A percentile compares a stretch with the other conserved stretches of the same genome.
Evolutionary conservation across 495 filamentous ascomycete genomes (phyloP).

Genomic region (Hyaloscypha variabilis): DNA sequence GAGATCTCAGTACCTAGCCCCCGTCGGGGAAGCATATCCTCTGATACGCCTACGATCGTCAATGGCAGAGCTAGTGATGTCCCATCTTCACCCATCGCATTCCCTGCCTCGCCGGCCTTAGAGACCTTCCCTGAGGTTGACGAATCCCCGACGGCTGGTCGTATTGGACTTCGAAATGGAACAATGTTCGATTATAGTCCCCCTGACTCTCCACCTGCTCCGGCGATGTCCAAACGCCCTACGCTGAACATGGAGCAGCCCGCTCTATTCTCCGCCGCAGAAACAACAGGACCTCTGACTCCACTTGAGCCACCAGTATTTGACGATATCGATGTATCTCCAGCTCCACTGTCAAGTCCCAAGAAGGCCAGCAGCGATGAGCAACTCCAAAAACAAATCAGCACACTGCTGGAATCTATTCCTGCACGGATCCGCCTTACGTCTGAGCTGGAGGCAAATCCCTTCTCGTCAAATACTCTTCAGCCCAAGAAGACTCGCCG

Average conservation of each 20-base stretch:
- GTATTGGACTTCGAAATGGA: conserved; percentile 12
- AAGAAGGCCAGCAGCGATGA: conserved; percentile 57
- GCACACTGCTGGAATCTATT: conserved; percentile 77
- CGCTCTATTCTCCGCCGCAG: conserved; percentile 8
- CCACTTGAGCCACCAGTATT: conserved; percentile 22
- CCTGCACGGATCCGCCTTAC: conserved; percentile 79
- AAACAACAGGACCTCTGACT: conserved; percentile 14
- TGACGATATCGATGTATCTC: conserved; percentile 25
- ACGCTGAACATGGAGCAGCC: conserved; percentile 12
- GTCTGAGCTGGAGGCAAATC: conserved; percentile 43
- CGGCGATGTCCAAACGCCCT: background rate
- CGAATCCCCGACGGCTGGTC: conserved; percentile 26
- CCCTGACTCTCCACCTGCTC: conserved; percentile 43
- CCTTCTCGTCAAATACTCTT: conserved; percentile 20
- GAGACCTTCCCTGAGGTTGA: conserved; percentile 13
- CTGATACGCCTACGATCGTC: conserved; percentile 43
- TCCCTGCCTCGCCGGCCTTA: conserved; percentile 3
- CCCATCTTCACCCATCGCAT: conserved; percentile 15
- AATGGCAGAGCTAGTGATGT: conserved; percentile 13
- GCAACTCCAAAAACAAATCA: conserved; percentile 79
- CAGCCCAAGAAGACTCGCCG: conserved; percentile 27
- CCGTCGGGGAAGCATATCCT: conserved; percentile 38
- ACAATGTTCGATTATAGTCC: conserved; percentile 39
- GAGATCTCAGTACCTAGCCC: conserved; percentile 9
- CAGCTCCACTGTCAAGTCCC: conserved; percentile 32